Evolutionary conservation across 805 yeast genomes (phyloP), one percentile per base, ranked within the genome.

Genomic region (Yamadazyma phyllophila): DNA sequence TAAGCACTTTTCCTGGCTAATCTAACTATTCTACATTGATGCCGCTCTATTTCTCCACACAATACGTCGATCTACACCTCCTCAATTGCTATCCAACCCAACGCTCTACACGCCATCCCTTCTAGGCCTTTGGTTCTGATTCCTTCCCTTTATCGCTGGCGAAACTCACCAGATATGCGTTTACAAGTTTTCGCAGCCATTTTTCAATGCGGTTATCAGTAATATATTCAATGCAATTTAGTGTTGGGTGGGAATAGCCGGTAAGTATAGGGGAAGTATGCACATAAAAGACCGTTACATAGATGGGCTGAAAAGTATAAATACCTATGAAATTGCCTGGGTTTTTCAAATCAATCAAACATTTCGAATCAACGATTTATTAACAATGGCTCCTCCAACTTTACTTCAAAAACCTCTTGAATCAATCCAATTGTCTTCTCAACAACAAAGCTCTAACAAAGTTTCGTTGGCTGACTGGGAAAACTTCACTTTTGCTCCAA

Each of bases 401-500:
- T 54, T 62, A 54, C 43, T 65, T 26, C 62, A 64, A 52, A 54
- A 63, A 33, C 47, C 62, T 17, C 53, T 53, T 7, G 48, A 52
- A 24, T 49, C 15, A 32, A 15, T 32, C 10, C 36, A 32, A n/a
- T 13, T 13, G 13, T n/a, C 36, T 32, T 13, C 46, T 34, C 32
- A 44, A 33, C 35, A 41, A 45, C 46, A 13, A 14, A 20, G 13
- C 10, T 15, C 37, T 15, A 14, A 39, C 7, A 45, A 34, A 11
- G 26, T 42, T 7, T 68, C 40, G 13, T 37, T n/a, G 4, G 29
- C 15, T n/a, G 83, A 82, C 60, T 85, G 92, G 92, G 79, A 81
- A 12, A 68, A 71, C 37, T 85, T 85, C 67, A 67, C 74, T 55
- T 85, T 85, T 65, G 76, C 81, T 11, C 89, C 89, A 45, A 85